Percentiles rank a stretch among this genome's conserved stretches.
Conservation (phyloP, 495 filamentous ascomycete genomes). For the Penicillium cinerascens region DNA sequence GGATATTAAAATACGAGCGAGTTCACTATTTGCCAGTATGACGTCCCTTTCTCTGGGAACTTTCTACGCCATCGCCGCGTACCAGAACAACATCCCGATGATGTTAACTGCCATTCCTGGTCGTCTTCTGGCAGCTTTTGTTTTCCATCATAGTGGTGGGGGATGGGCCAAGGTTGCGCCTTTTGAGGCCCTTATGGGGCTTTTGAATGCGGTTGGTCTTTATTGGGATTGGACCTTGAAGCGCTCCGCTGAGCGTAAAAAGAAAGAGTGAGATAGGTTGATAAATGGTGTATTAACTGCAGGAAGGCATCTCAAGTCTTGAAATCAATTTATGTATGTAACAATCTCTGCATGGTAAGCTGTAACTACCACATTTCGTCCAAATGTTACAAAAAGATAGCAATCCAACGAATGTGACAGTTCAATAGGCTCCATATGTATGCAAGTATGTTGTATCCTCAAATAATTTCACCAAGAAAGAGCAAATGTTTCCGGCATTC, state of each 20-base stretch:
- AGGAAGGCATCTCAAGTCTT: too few relatives aligned
- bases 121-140: conserved; percentile 16
- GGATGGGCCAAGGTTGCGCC: conserved; percentile 22
- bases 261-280: neutral
- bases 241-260: neutral
- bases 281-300: neutral
- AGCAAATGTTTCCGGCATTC: too few relatives aligned
- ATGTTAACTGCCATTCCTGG: conserved; percentile 23
- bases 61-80: conserved; percentile 20
- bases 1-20: neutral
- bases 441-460: too few relatives aligned
- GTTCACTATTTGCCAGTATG: conserved; percentile 4
- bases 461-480: too few relatives aligned
- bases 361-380: too few relatives aligned
- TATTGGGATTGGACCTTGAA: conserved; percentile 15
- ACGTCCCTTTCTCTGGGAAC: conserved; percentile 20
- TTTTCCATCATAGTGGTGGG: conserved; percentile 17
- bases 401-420: too few relatives aligned
- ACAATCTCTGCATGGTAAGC: too few relatives aligned
- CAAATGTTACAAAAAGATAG: too few relatives aligned
- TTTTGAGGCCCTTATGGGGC: conserved; percentile 22
- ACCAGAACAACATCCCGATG: conserved; percentile 25
- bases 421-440: too few relatives aligned
- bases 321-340: too few relatives aligned
- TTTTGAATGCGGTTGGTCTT: conserved; percentile 16